Percentiles rank a stretch among this genome's conserved stretches.
These are phyloP conservation scores for Diaporthe vaccinii DNA, from an alignment of 2,329 filamentous ascomycete species.

Conservation along the genomic window DNA sequence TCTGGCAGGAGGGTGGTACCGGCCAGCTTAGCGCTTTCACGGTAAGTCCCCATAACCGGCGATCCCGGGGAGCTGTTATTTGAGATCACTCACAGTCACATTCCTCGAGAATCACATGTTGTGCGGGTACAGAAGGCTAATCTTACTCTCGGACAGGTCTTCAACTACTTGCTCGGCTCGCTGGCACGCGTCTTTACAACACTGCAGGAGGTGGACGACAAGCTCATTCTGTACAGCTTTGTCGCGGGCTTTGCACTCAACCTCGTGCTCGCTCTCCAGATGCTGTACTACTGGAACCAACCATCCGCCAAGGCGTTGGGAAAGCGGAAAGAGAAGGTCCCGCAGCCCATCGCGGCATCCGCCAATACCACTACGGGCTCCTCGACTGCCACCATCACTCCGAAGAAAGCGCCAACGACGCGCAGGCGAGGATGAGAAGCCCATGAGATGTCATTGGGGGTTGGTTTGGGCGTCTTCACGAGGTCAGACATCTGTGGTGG, in stretches of 20 bases:
- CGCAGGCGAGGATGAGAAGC: constrained; percentile 54
- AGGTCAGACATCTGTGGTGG: constrained; percentile 25
- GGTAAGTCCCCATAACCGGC: constrained; percentile 67
- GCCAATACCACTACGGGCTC: constrained; percentile 44
- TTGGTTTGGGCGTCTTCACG: neutral
- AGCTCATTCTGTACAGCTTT: constrained; percentile 95
- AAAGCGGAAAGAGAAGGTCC: constrained; percentile 54
- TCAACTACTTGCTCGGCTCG: constrained; percentile 96
- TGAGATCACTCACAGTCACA: neutral
- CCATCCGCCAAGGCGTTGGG: constrained; percentile 53
- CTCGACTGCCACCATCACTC: constrained; percentile 42
- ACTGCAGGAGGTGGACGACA: constrained; percentile 96
- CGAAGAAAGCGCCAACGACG: constrained; percentile 58
- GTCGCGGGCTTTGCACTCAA: constrained; percentile 93
- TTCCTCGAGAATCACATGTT: neutral
- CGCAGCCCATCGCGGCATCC: constrained; percentile 44
- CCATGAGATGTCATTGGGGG: constrained; percentile 24
- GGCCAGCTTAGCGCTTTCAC: constrained; percentile 97
- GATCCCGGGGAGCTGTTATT: too few relatives aligned
- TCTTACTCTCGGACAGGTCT: constrained; percentile 75
- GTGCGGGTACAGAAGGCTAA: constrained; percentile 27
- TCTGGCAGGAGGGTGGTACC: constrained; percentile 87
- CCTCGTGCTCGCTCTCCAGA: constrained; percentile 85
- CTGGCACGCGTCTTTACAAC: constrained; percentile 98
- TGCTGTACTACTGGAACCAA: constrained; percentile 96